Conservation (phyloP, 73 alveolate species). For the Paramecium sexaurelia region DNA sequence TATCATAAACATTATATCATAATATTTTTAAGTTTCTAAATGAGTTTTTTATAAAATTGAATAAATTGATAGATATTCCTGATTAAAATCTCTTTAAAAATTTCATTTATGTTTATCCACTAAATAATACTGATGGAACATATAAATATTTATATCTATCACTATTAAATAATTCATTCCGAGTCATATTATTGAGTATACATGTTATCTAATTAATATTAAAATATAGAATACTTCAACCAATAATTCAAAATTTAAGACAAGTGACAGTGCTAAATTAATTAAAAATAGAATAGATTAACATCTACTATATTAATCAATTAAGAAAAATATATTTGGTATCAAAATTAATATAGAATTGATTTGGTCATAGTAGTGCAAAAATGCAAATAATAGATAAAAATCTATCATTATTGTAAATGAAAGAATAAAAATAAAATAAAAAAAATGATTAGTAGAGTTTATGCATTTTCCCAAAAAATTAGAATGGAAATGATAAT, state of each 20-base stretch:
- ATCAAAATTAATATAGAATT: not conserved
- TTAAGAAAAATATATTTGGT: conserved; percentile 5
- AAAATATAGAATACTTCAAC: not conserved
- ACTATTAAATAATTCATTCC: conserved; percentile 39
- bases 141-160: conserved; percentile 34
- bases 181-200: not conserved
- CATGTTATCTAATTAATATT: not conserved
- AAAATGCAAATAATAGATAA: not conserved
- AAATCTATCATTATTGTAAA: not conserved
- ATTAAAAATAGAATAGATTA: not conserved
- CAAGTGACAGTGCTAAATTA: not conserved
- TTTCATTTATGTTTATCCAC: not conserved
- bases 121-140: not conserved
- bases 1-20: not conserved
- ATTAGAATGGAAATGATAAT: conserved; percentile 41
- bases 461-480: conserved; percentile 43
- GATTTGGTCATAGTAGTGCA: not conserved
- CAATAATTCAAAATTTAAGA: not conserved
- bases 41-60: not conserved
- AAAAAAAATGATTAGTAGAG: conserved; percentile 45
- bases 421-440: not conserved
- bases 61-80: not conserved
- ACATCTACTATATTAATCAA: not conserved
- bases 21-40: conserved; percentile 17
- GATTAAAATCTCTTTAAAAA: not conserved